Base-by-base conservation (phyloP, 2,329 filamentous ascomycete genomes). In the Fusarium sulawesiense region DNA sequence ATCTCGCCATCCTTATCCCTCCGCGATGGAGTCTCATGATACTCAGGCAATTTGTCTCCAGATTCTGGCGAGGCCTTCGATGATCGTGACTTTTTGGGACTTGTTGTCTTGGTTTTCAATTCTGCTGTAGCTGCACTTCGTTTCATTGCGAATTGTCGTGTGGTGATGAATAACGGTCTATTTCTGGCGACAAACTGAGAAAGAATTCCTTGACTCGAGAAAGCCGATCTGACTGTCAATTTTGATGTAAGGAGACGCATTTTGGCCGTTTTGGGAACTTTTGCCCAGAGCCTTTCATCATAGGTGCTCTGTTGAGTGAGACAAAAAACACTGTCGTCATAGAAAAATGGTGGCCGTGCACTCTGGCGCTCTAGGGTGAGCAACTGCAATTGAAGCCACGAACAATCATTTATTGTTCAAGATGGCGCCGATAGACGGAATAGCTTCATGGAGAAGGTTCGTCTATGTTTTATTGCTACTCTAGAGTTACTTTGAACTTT, bases 1-100 rank as follows among this genome's bases (percentile, higher is more conserved):
- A 83, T 78, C 12, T 81, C 79, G 3, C 87, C 88, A 20, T 79
- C 70, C 1, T 80, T 78, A 64, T 85, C 82, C 56, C 75, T 56
- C 7, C 32, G 32, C 3, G 63, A 70, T 1, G 58, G 50, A 1
- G 63, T 70, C 21, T 60, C 20, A 23, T 73, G 63, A 47, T 73
- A 68, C 9, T 66, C 66, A 2, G 69, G 56, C 5, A 60, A 12
- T 37, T 37, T 37, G 0, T 37, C 34, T 37, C 6, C 34, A 7
- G 34, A 1, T 11, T 37, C 34, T n/a, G 18, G 10, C 3, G 10
- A 18, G 8, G 48, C 4, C 9, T 27, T 57, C 13, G 27, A 20
- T 3, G 49, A n/a, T 2, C 45, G 51, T 34, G 56, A 4, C 37
- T 60, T 63, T 46, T 72, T 73, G 5, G 60, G 20, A 7, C 14